These are phyloP conservation scores for Fagopyrum homotropicum DNA, from an alignment of 148 eudicot species.

Conservation along the genomic window DNA sequence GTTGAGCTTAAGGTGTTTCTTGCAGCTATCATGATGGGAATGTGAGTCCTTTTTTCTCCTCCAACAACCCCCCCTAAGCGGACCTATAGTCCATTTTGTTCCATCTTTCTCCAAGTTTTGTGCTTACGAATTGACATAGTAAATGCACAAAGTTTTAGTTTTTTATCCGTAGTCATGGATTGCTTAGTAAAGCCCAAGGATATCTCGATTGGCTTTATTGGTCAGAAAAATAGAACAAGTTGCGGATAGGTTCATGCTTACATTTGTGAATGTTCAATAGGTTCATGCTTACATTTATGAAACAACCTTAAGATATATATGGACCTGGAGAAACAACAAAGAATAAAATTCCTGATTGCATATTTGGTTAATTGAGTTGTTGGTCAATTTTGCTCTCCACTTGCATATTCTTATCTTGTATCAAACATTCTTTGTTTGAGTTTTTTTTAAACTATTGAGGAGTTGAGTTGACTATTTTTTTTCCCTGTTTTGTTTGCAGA, in stretches of 20 bases:
- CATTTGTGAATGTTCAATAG: not conserved
- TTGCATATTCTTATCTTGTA: not conserved
- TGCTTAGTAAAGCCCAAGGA: not conserved
- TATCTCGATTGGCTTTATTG: not conserved
- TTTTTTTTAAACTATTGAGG: not conserved
- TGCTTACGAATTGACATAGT: not conserved
- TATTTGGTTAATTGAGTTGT: conserved; percentile 5
- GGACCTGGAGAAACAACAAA: not conserved
- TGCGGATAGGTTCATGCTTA: not conserved
- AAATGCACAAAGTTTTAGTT: not conserved
- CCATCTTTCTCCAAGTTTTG: not conserved
- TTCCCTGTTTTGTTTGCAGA: conserved; percentile 13
- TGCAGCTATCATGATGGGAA: conserved; percentile 27
- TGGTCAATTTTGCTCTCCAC: not conserved
- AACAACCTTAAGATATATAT: not conserved
- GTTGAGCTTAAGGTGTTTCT: conserved; percentile 34
- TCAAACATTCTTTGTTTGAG: not conserved
- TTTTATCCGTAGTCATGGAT: not conserved
- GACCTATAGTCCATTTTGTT: not conserved
- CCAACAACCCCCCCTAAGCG: not conserved
- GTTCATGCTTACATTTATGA: conserved; percentile 3
- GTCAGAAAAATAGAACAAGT: not conserved
- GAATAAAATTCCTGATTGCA: not conserved
- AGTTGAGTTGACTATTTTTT: not conserved
- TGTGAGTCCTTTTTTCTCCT: conserved; percentile 20